Evolutionary conservation across 2,329 filamentous ascomycete species (phyloP).

Genomic region (Arthrocladium fulminans): DNA sequence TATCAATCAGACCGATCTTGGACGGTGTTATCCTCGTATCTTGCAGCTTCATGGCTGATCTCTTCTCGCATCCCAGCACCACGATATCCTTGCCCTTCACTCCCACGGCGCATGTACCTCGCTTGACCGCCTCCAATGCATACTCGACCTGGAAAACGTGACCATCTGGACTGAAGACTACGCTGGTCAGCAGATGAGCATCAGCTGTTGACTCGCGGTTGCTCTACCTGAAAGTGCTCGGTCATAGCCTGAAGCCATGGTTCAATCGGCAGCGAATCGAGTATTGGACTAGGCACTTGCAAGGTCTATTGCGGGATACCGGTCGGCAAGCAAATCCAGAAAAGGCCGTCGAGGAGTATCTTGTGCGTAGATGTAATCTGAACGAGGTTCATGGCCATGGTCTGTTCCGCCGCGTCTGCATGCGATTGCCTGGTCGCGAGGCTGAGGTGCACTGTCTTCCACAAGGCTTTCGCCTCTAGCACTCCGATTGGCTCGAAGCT

Average conservation of each 20-base stretch:
- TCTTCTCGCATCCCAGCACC: conserved; percentile 95
- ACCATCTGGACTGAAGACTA: conserved; percentile 79
- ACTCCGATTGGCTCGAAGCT: conserved; percentile 10
- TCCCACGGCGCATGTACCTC: conserved; percentile 96
- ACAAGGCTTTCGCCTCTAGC: not conserved
- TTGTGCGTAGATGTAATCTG: not conserved
- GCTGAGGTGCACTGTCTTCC: not conserved
- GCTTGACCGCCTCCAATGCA: conserved; percentile 94
- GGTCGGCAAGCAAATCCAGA: not conserved
- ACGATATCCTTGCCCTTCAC: conserved; percentile 94
- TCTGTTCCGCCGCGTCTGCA: conserved; percentile 1
- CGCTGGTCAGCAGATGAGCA: not conserved
- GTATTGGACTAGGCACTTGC: not conserved
- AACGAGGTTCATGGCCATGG: not conserved
- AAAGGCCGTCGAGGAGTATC: not conserved
- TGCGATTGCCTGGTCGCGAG: conserved; percentile 5
- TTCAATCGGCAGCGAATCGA: conserved; percentile 11
- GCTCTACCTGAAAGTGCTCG: conserved; percentile 84
- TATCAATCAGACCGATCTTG: conserved; percentile 94
- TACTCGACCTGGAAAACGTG: conserved; percentile 99
- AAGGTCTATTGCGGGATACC: not conserved
- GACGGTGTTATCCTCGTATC: conserved; percentile 98
- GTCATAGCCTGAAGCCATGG: conserved; percentile 93
- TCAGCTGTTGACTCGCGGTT: conserved; percentile 27
- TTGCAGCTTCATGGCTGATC: conserved; percentile 98